Evolutionary conservation across 306 rosid species (phyloP), one percentile per base, ranked within the genome.

Genomic region (Oxytropis ochrocephala): DNA sequence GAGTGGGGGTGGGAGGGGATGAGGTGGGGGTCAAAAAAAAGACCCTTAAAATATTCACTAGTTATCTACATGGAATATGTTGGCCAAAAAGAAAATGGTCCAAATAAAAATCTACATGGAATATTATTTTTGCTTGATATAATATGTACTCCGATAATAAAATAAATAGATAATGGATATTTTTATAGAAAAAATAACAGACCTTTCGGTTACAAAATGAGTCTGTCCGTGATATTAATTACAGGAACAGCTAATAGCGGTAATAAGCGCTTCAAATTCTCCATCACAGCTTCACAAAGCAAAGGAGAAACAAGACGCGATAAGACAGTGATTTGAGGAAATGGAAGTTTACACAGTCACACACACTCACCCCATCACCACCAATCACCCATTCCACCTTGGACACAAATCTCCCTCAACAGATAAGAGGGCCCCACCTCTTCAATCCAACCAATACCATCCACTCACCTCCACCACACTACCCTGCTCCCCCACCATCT

Each of bases 391-490:
- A 13, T 55, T 69, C 58, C 73, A 41, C 61, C 52, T 1, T 74
- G 74, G 72, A 80, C 93, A 55, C 81, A 72, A 71, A 84, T 88
- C 88, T 78, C 55, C 64, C 59, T 0, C 64, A 62, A 5, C 9
- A 54, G 93, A 87, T 89, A 85, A 89, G 87, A 86, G 10, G 17
- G 84, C 77, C 33, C 86, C 90, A 89, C 52, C 64, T 18, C 72
- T 51, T 53, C 60, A 52, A 17, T 29, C 64, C 46, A 17, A 54
- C 17, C 62, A n/a, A 57, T 62, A 43, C 55, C 8, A 33, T 55
- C 17, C 30, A 9, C 66, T 62, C 75, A 24, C 7, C 55, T 19
- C 64, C 43, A 77, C 58, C 79, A 16, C 30, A 51, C 32, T 16
- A 38, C 56, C 57, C 5, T 48, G 11, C 57, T 13, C 75, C 29